Base-by-base conservation (phyloP, 2,329 filamentous ascomycete species). In the Tolypocladium album region DNA sequence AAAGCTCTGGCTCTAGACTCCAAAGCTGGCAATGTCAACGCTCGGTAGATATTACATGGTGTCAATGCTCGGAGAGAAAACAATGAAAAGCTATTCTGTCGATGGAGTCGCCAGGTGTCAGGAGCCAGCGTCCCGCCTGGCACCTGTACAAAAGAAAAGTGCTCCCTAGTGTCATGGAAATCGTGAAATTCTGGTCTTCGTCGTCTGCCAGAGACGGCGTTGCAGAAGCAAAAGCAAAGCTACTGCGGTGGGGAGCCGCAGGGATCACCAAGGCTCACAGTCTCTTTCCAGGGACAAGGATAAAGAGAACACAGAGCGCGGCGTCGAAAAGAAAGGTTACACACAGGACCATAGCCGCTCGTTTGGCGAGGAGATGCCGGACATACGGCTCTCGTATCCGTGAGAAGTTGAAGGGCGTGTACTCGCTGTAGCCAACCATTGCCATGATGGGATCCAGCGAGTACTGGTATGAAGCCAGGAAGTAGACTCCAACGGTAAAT, bases 381-480 rank as follows among this genome's bases (percentile, higher is more conserved):
- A 99, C 89, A 71, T 94, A 99, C 0, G 92, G 90, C 74, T 99
- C 94, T 59, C 89, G 86, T 64, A 97, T 90, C 47, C 85, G 84
- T 31, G 89, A 88, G 78, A 95, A 97, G 74, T 87, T 89, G 80
- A 97, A 92, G 57, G 96, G 92, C 0, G 93, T 97, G 76, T 97
- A 97, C 77, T 99, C 95, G 78, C 92, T 97, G 73, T 87, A 88
- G 42, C 93, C 92, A n/a, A 89, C 73, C 24, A 97, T 81, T 5
- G 92, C 94, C 73, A 97, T 85, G 63, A 96, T 79, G 0, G 95
- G 93, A 69, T 99, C 94, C 58, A 99, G 85, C 64, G 91, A 92
- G 76, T 97, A 99, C 73, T 97, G 93, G 70, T 97, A 96, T 2
- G 92, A 94, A 36, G 88, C 84, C 40, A 96, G 84, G 68, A 88